Conservation (phyloP, 208 protist genomes). For the Trypanosomatidae sp. region DNA sequence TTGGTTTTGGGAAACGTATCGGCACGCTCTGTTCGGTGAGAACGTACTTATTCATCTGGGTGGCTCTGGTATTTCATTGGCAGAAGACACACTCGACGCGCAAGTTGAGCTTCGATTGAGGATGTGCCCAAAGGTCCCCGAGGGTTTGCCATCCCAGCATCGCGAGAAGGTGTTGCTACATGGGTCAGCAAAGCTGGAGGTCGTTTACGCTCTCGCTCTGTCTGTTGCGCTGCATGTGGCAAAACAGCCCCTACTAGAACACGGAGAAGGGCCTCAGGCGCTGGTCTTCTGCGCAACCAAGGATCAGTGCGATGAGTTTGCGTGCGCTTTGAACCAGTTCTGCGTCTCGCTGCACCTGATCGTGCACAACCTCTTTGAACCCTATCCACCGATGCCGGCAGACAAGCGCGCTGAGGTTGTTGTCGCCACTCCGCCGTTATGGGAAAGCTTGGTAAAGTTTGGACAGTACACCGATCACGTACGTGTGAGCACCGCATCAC, state of each 20-base stretch:
- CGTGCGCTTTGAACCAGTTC: slow-evolving; percentile 46
- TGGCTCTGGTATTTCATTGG: slow-evolving; percentile 54
- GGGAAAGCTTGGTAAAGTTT: slow-evolving; percentile 52
- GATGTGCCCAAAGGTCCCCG: slow-evolving; percentile 2
- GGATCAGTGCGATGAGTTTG: slow-evolving; percentile 69
- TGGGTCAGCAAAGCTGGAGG: slow-evolving; percentile 60
- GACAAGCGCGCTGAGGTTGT: slow-evolving; percentile 71
- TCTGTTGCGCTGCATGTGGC: slow-evolving; percentile 62
- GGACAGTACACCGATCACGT: slow-evolving; percentile 1
- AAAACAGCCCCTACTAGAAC: slow-evolving; percentile 61
- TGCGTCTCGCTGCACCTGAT: slow-evolving; percentile 65
- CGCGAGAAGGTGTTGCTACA: slow-evolving; percentile 19
- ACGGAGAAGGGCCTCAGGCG: slow-evolving; percentile 59
- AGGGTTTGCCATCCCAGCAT: slow-evolving; percentile 2
- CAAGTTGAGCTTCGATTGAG: slow-evolving; percentile 42
- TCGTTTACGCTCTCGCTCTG: slow-evolving; percentile 53
- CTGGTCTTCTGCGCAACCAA: slow-evolving; percentile 74
- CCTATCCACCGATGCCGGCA: slow-evolving; percentile 55
- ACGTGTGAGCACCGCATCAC: slow-evolving; percentile 1
- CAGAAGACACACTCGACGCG: slow-evolving; percentile 53
- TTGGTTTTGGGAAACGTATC: slow-evolving; percentile 82
- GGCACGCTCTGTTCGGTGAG: slow-evolving; percentile 59
- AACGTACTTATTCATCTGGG: slow-evolving; percentile 49
- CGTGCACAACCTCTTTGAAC: slow-evolving; percentile 80
- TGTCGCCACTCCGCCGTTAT: slow-evolving; percentile 68